Base-by-base conservation (phyloP, 176 grass and related monocot genomes). In the Triticum timopheevii region DNA sequence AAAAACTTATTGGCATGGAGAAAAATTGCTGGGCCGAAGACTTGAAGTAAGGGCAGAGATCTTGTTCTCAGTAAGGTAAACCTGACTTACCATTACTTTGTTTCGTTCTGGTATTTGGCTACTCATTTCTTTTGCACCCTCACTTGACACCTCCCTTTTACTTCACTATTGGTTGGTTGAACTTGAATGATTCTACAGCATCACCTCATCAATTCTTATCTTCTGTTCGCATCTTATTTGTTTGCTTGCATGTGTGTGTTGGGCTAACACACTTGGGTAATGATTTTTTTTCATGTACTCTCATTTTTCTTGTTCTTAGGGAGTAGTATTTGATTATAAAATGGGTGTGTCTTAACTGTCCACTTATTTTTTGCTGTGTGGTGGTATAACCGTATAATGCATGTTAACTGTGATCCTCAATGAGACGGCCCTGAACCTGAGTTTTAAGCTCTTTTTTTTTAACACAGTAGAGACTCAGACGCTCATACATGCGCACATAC, bases 1-100 rank as follows among this genome's bases (percentile, higher is more conserved):
- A 45, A 45, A 1, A 84, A 84, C 79, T 74, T 6, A 19, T 42
- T 72, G 67, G 38, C 56, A 38, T 49, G 74, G 77, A 73, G 20
- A 69, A 73, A 73, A 10, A 27, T 23, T 52, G 82, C 56, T 0
- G 31, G 76, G 34, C 20, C 84, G 66, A 78, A 10, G 39, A 40
- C 8, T 40, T 10, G 39, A 40, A 89, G 73, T 89, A 65, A 89
- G 76, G 15, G 39, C 68, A 28, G n/a, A 38, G 27, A 62, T 84
- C 79, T 42, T 36, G 35, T 73, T 40, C 10, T 74, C 35, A n/a
- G 69, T 54, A 44, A 45, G 69, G 82, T 83, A 44, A 36, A 71
- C 4, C 49, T 59, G 66, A 61, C 15, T 42, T 61, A 52, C 34
- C 8, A 20, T 72, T 72, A 39, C 67, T 39, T 59, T 3, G 31